A percentile compares a stretch with the other conserved stretches of the same genome.
Evolutionary conservation across 306 rosid genomes (phyloP).

Genomic region (Gleditsia sinensis): DNA sequence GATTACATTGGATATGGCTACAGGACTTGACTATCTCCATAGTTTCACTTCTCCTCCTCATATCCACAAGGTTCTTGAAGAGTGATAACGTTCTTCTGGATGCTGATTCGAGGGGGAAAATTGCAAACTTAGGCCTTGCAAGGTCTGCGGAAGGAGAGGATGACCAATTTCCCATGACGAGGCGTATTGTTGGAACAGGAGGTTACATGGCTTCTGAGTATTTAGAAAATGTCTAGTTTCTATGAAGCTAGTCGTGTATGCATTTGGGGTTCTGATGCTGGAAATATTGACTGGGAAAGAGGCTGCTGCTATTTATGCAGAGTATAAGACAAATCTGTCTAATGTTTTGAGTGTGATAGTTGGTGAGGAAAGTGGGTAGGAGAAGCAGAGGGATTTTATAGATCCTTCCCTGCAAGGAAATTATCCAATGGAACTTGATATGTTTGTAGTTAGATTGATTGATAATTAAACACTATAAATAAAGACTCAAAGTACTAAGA

Average conservation of each 20-base stretch:
- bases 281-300: constrained; percentile 81
- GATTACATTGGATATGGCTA: constrained; percentile 76
- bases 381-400: constrained; percentile 54
- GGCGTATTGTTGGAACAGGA: constrained; percentile 84
- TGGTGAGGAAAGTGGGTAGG: constrained; percentile 38
- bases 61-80: constrained; percentile 79
- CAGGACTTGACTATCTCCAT: constrained; percentile 82
- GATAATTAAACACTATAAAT: no score
- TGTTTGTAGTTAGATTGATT: constrained; percentile 46
- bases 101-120: constrained; percentile 67
- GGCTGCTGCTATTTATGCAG: constrained; percentile 44
- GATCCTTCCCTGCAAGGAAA: constrained; percentile 54
- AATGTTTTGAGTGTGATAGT: constrained; percentile 38
- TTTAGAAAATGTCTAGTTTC: constrained; percentile 76
- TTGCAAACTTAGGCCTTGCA: constrained; percentile 61
- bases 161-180: constrained; percentile 61
- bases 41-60: constrained; percentile 68
- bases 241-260: constrained; percentile 76
- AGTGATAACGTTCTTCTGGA: constrained; percentile 70
- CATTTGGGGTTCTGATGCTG: constrained; percentile 73
- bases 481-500: no score
- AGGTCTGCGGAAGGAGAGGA: constrained; percentile 54
- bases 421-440: constrained; percentile 68
- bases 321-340: constrained; percentile 42
- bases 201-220: constrained; percentile 97